Evolutionary conservation across 352 stramenopile species (phyloP), one percentile per base, ranked within the genome.

Genomic region (Plasmopara halstedii): DNA sequence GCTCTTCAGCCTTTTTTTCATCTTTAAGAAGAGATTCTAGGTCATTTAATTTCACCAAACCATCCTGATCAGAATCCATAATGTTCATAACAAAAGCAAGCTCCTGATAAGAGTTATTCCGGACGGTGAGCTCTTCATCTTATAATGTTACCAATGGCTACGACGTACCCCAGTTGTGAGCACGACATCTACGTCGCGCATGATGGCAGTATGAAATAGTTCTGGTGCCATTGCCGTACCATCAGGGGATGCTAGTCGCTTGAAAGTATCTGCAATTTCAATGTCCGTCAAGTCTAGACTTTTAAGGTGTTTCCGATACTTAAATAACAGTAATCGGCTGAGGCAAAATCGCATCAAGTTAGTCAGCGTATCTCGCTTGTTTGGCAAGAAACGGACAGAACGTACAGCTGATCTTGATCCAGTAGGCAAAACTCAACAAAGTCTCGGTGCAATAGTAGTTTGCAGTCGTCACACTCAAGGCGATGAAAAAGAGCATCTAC

Each of bases 351-450:
- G 17, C 18, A n/a, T 21, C 0, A 42, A 23, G 20, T 36, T 3
- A 27, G 19, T 31, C 11, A 32, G 11, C 1, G 8, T n/a, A 36
- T 37, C 29, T 20, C 27, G 22, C 8, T 6, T 6, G 17, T 25
- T 3, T 22, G 43, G 2, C 26, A 45, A 8, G 9, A 27, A 20
- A 15, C 0, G 0, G 33, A 2, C 10, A 21, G 4, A 5, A 71
- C 75, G 20, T 53, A 91, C 76, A 91, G 50, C 39, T 91, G 79
- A 26, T 85, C 74, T 38, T 84, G 74, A 37, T 91, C 74, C 8
- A 91, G 57, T 4, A 91, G 53, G 42, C 76, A 91, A 36, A 91
- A 91, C 50, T 88, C 79, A 7, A 91, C 69, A 54, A 88, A 85
- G 47, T 88, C 79, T 46, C 69, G 46, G 18, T 83, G 79, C 13